These are phyloP conservation scores for Colletotrichum godetiae DNA, from an alignment of 2,329 filamentous ascomycete species.

Conservation along the genomic window DNA sequence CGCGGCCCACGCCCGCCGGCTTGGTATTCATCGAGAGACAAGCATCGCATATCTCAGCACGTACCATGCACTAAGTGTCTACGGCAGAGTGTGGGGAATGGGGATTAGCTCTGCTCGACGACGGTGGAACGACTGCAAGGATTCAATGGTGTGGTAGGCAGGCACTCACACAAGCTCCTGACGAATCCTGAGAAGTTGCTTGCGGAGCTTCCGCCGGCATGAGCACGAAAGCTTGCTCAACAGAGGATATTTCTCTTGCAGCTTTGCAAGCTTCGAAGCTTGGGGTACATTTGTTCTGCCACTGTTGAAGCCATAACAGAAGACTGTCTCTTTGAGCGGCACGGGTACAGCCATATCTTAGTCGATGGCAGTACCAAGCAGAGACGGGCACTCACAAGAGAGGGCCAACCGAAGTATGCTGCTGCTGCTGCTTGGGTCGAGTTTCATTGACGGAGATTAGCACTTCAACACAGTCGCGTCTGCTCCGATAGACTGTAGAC, in stretches of 20 bases:
- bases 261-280: conserved; percentile 1
- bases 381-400: too few species aligned
- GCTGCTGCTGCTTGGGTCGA: not conserved
- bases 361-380: too few species aligned
- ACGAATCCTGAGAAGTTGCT: not conserved
- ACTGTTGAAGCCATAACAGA: not conserved
- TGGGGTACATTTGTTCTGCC: not conserved
- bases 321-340: not conserved
- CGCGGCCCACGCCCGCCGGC: not conserved
- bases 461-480: conserved; percentile 7
- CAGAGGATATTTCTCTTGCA: not conserved
- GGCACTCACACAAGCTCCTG: not conserved
- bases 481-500: conserved; percentile 11
- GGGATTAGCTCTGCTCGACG: conserved; percentile 3
- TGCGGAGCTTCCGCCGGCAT: conserved; percentile 22
- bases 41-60: conserved; percentile 21
- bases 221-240: conserved; percentile 14
- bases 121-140: conserved; percentile 26
- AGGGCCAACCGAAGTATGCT: not conserved
- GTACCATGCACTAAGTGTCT: conserved; percentile 10
- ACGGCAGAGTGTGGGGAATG: conserved; percentile 1
- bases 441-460: conserved; percentile 10
- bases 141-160: conserved; percentile 13
- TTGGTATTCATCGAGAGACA: conserved; percentile 7
- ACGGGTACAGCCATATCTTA: not conserved